Evolutionary conservation across 2,329 filamentous ascomycete genomes (phyloP), one percentile per base, ranked within the genome.

Genomic region (Emmonsiellopsis sp.): DNA sequence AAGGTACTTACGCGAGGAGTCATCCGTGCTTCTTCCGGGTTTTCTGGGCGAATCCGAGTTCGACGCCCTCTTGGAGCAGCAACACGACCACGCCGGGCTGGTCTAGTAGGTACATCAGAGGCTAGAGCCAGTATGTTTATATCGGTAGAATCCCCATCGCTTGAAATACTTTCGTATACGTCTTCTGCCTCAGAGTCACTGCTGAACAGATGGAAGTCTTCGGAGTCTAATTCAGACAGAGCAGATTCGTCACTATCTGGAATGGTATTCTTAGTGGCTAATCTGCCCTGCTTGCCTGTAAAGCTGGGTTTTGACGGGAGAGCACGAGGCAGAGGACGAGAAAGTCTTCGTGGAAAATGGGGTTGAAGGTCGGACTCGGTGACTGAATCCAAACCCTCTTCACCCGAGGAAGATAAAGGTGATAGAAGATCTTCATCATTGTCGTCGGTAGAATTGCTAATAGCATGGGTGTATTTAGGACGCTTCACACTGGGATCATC

Each of bases 401-500:
- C 27, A 6, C 34, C 32, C 13, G 10, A 9, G 31, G 31, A 45
- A 14, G 31, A 27, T 13, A 21, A 2, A 42, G 44, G 27, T 0
- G 40, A 27, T 7, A 39, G 40, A 39, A 40, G 10, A 13, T 53
- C 51, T 27, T 27, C 21, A 33, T 53, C 33, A 13, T 42, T 27
- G 21, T 53, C 37, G 50, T 59, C 60, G 2, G 54, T 50, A 39
- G 62, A 62, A 51, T 69, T 65, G 34, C 57, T 51, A n/a, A 62
- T 61, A 47, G 61, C 60, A 51, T 50, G 13, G 56, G 56, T 8
- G 59, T 52, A 49, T 59, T 69, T 71, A 42, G 57, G 66, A 56
- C 71, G 71, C 61, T 74, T 74, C 5, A 55, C 56, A 9, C 56
- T 62, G 8, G 63, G 58, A 21, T 63, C 59, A 9, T 67, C 65